Evolutionary conservation across 2,329 filamentous ascomycete species (phyloP), one percentile per base, ranked within the genome.

Genomic region (Calycina marina): DNA sequence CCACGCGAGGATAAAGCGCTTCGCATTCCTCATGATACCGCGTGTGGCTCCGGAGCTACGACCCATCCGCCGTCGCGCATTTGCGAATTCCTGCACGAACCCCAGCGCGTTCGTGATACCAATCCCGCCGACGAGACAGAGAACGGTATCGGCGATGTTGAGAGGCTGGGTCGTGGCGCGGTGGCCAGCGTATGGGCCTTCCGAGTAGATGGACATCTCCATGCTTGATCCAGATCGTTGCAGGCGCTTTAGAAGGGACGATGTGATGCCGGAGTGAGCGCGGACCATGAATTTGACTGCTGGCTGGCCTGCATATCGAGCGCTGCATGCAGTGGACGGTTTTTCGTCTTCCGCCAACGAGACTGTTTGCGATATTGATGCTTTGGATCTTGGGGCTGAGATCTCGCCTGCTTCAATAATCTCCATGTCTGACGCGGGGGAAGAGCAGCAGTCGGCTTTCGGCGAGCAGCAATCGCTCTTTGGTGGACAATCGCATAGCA

Each of bases 91-190:
- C 28, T 49, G 35, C 4, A 56, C 20, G 30, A 50, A 53, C 4
- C 56, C 51, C 0, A 66, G 37, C 11, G 61, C 26, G 2, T 49
- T 57, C 0, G 62, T 65, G 42, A 67, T 61, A 25, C 63, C 62
- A 16, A 65, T 59, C 4, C 62, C 63, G 12, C 63, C 63, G 2
- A 49, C 58, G 18, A 66, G 46, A 22, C 20, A 52, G 32, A 59
- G 52, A 5, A 67, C 36, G 2, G 65, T 35, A 1, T 49, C 39
- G 30, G 58, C 54, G 31, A 47, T 52, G 1, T 53, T 44, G 25
- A 12, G 11, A 4, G 58, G 34, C 4, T 39, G 29, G 0, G 29
- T 15, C 8, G 44, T 45, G 1, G 43, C 42, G n/a, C 20, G 20
- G n/a, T 22, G 20, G 33, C 43, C 50, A 38, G 50, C 46, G 43